Evolutionary conservation across 208 protist genomes (phyloP).

Genomic region (Leishmania turanica): DNA sequence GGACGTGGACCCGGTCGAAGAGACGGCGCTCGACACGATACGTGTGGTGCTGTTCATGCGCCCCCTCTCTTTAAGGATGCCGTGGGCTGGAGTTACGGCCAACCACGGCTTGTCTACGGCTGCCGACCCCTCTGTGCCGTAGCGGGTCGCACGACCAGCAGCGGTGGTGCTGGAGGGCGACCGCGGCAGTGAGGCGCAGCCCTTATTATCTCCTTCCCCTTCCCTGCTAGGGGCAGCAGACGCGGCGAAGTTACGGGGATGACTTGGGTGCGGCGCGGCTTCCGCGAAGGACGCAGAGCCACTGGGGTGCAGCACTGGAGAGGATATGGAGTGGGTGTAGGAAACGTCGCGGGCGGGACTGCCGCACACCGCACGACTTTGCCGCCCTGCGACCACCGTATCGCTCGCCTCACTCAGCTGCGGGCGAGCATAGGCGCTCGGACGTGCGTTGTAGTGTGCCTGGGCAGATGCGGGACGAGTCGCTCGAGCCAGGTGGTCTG

Average conservation of each 20-base stretch:
- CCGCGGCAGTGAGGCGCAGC: neutral
- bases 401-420: no score
- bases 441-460: neutral
- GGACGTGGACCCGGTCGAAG: neutral
- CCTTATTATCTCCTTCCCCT: neutral
- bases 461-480: neutral
- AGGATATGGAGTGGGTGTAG: neutral
- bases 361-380: neutral
- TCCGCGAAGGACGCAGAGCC: neutral
- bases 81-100: neutral
- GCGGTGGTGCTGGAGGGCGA: neutral
- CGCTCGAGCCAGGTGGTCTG: neutral
- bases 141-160: no score
- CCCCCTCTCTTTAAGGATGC: conserved; percentile 12
- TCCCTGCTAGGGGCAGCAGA: neutral
- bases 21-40: neutral
- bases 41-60: neutral
- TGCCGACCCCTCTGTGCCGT: neutral
- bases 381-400: neutral
- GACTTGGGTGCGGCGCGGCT: neutral
- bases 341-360: neutral
- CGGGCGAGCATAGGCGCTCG: neutral
- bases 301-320: neutral
- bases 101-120: conserved; percentile 10
- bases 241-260: no score